Percentiles rank a stretch among this genome's conserved stretches.
phyloP scores from a whole-genome alignment of 2,329 filamentous ascomycete genomes.

The Penicillium sp. region DNA sequence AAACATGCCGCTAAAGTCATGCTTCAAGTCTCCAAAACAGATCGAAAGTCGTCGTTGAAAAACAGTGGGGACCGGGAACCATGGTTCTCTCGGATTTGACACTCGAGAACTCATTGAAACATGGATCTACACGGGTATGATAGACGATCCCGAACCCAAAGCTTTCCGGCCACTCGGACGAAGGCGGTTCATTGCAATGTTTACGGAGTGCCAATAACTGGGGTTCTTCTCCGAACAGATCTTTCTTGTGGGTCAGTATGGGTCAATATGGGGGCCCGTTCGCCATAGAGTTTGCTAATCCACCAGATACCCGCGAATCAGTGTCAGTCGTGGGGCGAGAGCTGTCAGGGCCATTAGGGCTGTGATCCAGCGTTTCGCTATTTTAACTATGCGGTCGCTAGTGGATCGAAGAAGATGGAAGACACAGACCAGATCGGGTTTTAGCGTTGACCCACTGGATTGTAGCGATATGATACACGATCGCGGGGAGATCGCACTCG shows the following conservation, averaged over 20 bases:
- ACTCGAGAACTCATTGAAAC: conserved; percentile 4
- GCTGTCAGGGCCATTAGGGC: conserved; percentile 11
- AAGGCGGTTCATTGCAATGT: neutral
- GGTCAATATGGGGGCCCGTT: neutral
- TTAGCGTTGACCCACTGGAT: conserved; percentile 1
- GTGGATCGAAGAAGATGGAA: neutral
- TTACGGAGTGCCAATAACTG: neutral
- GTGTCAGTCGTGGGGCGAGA: conserved; percentile 1
- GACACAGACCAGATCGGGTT: neutral
- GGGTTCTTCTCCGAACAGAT: neutral
- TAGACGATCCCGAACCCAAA: neutral
- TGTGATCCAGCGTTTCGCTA: conserved; percentile 4
- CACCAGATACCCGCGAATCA: conserved; percentile 4
- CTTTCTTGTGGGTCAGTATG: neutral
- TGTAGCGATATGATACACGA: conserved; percentile 6
- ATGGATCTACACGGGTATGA: conserved; percentile 8
- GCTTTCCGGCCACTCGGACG: neutral
- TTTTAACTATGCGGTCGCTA: neutral
- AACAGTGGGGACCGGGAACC: neutral
- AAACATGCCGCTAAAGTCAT: neutral
- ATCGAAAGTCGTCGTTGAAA: neutral
- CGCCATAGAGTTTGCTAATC: neutral
- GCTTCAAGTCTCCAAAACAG: neutral
- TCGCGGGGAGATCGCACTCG: neutral
- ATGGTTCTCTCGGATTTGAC: conserved; percentile 6